Evolutionary conservation across 306 rosid species (phyloP), one percentile per base, ranked within the genome.

Genomic region (Prunus mume): DNA sequence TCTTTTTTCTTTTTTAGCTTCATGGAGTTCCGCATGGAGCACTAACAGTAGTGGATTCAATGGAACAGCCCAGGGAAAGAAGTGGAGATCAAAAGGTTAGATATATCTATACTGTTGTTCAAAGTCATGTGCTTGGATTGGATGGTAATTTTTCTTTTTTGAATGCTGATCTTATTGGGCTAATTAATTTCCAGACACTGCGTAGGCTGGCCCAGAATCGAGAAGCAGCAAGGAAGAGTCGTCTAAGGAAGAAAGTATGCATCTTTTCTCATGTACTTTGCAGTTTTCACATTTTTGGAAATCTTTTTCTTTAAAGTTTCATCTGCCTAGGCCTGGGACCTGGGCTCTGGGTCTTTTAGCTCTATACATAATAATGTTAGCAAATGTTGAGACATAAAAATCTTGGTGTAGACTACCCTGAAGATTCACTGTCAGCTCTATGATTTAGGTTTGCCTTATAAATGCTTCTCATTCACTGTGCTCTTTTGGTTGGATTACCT

Each of bases 201-300:
- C 91, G 96, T 3, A 76, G 97, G 81, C 71, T 90, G 65, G 96
- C 97, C 49, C 93, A 90, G 78, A 90, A 93, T 84, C 88, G 91
- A 47, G 96, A 90, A 81, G 94, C 96, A 27, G 96, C 93, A 2
- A 86, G 86, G 85, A 93, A 93, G 83, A 93, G 94, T 79, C 80
- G 92, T 19, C 65, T 87, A 18, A 88, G 96, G 78, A 90, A 87
- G 85, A 93, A 93, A 83, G 97, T 93, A 88, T 18, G 19, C 51
- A n/a, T 19, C 64, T 62, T 24, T 38, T 22, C 76, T 68, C 11
- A n/a, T 60, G 3, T 7, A 14, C 57, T 20, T 18, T 19, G 30
- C 20, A 34, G 8, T 3, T 10, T 7, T 45, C 69, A 62, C 43
- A 4, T 15, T 4, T 56, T 13, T 50, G 41, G 32, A 9, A 7